phyloP scores from a whole-genome alignment of 352 stramenopile genomes.

The Phytopythium boreale region DNA sequence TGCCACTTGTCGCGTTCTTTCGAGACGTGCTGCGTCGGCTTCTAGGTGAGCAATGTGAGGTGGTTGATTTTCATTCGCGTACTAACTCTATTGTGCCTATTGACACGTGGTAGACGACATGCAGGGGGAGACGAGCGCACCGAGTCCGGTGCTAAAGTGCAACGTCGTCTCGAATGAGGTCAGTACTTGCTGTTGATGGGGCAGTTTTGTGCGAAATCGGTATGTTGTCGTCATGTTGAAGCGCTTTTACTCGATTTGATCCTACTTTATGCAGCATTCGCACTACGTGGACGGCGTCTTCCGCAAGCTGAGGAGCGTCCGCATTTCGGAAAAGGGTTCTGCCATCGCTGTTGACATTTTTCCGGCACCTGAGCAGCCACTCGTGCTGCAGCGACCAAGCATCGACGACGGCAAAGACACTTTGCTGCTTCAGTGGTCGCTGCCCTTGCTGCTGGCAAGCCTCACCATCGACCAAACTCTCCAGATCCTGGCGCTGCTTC shows the following conservation, averaged over 20 bases:
- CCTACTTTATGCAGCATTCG: conserved; percentile 21
- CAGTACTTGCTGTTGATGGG: neutral
- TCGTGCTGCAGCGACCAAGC: conserved; percentile 26
- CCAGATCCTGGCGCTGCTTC: conserved; percentile 35
- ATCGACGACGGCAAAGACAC: conserved; percentile 37
- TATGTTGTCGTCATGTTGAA: neutral
- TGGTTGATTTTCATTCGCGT: neutral
- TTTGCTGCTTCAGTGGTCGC: conserved; percentile 44
- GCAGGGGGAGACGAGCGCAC: conserved; percentile 11
- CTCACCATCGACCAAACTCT: conserved; percentile 40
- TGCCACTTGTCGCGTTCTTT: conserved; percentile 47
- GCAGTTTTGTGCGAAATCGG: neutral
- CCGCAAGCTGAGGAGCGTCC: conserved; percentile 17
- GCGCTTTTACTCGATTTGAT: too few species aligned
- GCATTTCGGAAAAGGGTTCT: conserved; percentile 19
- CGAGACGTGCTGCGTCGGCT: conserved; percentile 25
- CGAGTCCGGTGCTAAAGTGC: conserved; percentile 8
- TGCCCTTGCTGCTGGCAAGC: conserved; percentile 28
- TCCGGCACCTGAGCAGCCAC: conserved; percentile 4
- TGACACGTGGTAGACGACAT: conserved; percentile 17
- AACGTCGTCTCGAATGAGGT: conserved; percentile 48
- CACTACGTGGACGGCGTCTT: conserved; percentile 32
- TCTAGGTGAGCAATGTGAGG: conserved; percentile 18
- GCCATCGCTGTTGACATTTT: conserved; percentile 19
- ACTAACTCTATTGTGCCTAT: neutral